These are phyloP conservation scores for Leucaena leucocephala DNA, from an alignment of 306 rosid genomes.

Conservation along the genomic window DNA sequence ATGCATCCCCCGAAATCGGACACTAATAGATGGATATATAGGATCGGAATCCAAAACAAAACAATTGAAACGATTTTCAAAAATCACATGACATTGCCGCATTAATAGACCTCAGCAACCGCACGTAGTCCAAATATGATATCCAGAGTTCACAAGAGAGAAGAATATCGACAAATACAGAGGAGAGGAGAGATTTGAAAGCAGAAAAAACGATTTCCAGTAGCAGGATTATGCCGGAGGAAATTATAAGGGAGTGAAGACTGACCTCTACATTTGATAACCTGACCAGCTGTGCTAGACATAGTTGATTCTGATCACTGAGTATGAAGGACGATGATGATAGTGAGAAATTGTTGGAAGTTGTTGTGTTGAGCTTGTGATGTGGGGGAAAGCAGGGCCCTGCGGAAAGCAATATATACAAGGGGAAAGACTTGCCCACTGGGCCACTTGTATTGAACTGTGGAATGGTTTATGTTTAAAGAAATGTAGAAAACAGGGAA, in stretches of 20 bases:
- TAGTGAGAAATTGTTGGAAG: not conserved
- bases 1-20: not conserved
- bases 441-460: not conserved
- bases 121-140: not conserved
- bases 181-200: not conserved
- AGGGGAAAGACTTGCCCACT: not conserved
- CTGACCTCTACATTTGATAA: slow-evolving; percentile 58
- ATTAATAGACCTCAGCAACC: not conserved
- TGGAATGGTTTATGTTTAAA: too few relatives aligned
- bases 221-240: not conserved
- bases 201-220: not conserved
- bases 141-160: not conserved
- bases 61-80: not conserved
- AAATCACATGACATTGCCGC: not conserved
- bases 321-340: not conserved
- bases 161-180: not conserved
- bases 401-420: not conserved
- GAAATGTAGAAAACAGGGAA: not conserved
- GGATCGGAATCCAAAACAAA: not conserved
- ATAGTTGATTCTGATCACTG: slow-evolving; percentile 3
- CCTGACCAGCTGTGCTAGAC: slow-evolving; percentile 52
- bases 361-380: not conserved
- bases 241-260: not conserved
- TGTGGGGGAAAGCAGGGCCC: not conserved
- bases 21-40: not conserved